Evolutionary conservation across 129 eudicot species (phyloP).

Genomic region (Erigeron canadensis): DNA sequence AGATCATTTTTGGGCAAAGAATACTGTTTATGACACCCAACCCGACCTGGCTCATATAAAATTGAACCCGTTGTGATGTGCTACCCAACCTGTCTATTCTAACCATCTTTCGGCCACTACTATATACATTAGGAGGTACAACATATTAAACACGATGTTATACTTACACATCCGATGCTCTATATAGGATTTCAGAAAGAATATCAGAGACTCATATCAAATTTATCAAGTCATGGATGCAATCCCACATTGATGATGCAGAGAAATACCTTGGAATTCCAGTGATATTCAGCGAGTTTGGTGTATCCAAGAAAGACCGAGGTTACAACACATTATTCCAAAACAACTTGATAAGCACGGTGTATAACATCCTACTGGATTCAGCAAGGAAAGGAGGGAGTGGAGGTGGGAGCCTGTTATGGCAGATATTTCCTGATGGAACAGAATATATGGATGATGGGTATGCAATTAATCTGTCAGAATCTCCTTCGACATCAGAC

Average conservation of each 20-base stretch:
- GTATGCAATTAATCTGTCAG: constrained; percentile 78
- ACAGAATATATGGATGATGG: constrained; percentile 97
- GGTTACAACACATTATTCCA: constrained; percentile 62
- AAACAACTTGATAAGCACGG: constrained; percentile 54
- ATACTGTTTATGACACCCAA: no score
- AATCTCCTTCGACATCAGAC: constrained; percentile 56
- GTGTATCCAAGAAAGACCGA: constrained; percentile 66
- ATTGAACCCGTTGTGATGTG: no score
- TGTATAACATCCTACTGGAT: constrained; percentile 56
- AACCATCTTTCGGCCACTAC: no score
- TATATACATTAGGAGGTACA: no score
- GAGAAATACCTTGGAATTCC: constrained; percentile 81
- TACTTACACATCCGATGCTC: neutral
- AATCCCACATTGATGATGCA: constrained; percentile 93
- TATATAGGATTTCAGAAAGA: constrained; percentile 68
- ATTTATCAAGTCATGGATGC: constrained; percentile 82
- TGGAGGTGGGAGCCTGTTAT: constrained; percentile 82
- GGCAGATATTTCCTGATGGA: constrained; percentile 95
- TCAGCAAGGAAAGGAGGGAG: constrained; percentile 82
- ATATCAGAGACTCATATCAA: constrained; percentile 53
- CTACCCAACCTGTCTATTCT: no score
- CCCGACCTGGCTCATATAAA: no score
- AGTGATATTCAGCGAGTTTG: constrained; percentile 75
- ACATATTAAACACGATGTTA: neutral
- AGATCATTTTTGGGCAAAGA: no score